Evolutionary conservation across 106 monocot genomes (phyloP).

Genomic region (Dioscorea dumetorum): DNA sequence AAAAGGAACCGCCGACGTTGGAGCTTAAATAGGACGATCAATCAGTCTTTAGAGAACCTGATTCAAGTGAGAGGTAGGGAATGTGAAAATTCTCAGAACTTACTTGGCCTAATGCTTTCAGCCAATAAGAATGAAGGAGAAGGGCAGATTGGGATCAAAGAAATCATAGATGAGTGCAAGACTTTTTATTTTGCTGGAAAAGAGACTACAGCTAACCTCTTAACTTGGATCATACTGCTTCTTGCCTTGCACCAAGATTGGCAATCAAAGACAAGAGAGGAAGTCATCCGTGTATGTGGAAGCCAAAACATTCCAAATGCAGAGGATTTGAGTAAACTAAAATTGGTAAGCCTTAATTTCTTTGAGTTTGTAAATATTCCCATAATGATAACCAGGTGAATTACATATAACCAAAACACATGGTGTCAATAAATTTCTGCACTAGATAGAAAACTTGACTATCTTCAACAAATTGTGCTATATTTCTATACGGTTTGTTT

Average conservation of each 20-base stretch:
- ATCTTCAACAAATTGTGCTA: no score
- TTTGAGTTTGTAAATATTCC: neutral
- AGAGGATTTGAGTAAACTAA: slow-evolving; percentile 46
- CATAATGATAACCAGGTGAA: neutral
- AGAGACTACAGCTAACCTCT: slow-evolving; percentile 72
- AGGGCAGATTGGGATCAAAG: slow-evolving; percentile 44
- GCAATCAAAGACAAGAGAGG: slow-evolving; percentile 72
- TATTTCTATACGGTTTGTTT: no score
- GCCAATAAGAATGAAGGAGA: slow-evolving; percentile 32
- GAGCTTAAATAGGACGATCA: slow-evolving; percentile 49
- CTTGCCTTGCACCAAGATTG: slow-evolving; percentile 70
- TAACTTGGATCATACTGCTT: slow-evolving; percentile 72
- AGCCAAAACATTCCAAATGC: slow-evolving; percentile 10
- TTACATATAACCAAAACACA: no score
- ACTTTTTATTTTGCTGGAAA: slow-evolving; percentile 90
- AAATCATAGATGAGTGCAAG: slow-evolving; percentile 90
- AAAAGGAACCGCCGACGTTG: slow-evolving; percentile 46
- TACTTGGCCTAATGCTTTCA: slow-evolving; percentile 67
- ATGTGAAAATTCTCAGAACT: slow-evolving; percentile 51
- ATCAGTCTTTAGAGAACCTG: slow-evolving; percentile 29
- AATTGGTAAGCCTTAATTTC: slow-evolving; percentile 38
- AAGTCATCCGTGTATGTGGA: slow-evolving; percentile 41
- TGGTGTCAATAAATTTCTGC: no score
- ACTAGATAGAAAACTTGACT: no score
- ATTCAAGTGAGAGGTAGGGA: slow-evolving; percentile 35